phyloP scores from a whole-genome alignment of 805 yeast species.

The Danielia oregonensis region DNA sequence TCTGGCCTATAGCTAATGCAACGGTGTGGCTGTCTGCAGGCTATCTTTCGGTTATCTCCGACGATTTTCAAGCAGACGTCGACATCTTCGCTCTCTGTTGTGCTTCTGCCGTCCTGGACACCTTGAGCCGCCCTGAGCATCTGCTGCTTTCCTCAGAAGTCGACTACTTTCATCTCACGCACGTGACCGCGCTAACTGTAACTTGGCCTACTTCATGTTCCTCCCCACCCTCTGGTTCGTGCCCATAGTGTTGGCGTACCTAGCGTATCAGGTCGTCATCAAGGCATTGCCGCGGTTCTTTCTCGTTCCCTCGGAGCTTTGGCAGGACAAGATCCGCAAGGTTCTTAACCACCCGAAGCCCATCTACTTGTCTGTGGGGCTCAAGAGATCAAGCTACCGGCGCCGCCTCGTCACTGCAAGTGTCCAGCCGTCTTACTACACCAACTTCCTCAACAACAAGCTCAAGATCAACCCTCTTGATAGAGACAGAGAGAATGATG shows the following conservation, averaged over 20 bases:
- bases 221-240: constrained; percentile 4
- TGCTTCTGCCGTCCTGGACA: too few species aligned
- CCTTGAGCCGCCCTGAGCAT: too few species aligned
- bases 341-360: constrained; percentile 33
- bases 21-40: too few species aligned
- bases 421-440: constrained; percentile 33
- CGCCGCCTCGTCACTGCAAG: constrained; percentile 37
- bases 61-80: too few species aligned
- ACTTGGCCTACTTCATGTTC: constrained; percentile 2
- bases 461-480: constrained; percentile 31
- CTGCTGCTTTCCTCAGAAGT: too few species aligned
- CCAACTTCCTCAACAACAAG: constrained; percentile 35
- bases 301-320: constrained; percentile 35
- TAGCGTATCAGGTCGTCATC: constrained; percentile 18
- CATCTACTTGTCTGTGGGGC: constrained; percentile 33
- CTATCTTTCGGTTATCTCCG: too few species aligned
- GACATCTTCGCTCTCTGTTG: too few species aligned
- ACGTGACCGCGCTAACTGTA: too few species aligned
- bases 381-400: constrained; percentile 36
- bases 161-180: too few species aligned
- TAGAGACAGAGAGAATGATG: constrained; percentile 14
- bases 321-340: constrained; percentile 31
- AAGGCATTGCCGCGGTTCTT: constrained; percentile 31
- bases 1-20: too few species aligned
- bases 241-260: constrained; percentile 9